Conservation (phyloP, 495 filamentous ascomycete genomes). For the Cenococcum geophilum region DNA sequence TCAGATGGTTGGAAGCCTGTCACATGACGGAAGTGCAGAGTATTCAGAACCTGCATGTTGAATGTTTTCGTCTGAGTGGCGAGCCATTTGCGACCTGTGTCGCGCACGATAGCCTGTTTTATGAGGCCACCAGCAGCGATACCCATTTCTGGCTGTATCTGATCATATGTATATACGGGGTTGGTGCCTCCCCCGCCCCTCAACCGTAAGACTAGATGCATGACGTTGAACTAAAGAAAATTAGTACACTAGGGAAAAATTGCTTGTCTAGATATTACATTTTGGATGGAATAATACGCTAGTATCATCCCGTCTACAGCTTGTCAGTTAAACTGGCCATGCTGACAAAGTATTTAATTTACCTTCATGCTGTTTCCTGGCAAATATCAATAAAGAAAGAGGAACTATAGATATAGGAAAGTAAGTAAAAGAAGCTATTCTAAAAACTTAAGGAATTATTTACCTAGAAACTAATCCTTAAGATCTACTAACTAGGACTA, state of each 20-base stretch:
- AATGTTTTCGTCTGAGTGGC: conserved; percentile 16
- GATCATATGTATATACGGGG: neutral
- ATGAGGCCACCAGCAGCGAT: conserved; percentile 31
- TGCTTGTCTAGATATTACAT: neutral
- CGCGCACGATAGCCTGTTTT: conserved; percentile 27
- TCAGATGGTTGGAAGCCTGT: conserved; percentile 24
- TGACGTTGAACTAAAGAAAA: conserved; percentile 94
- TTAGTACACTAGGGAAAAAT: neutral
- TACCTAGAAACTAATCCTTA: too few species aligned
- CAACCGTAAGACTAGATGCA: conserved; percentile 92
- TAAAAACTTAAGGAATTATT: too few species aligned
- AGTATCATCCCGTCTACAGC: conserved; percentile 77
- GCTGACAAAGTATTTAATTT: neutral
- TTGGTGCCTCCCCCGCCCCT: conserved; percentile 58
- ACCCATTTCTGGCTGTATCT: conserved; percentile 15
- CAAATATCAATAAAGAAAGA: conserved; percentile 62
- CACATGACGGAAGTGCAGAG: conserved; percentile 16
- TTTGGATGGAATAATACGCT: conserved; percentile 82
- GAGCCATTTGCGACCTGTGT: conserved; percentile 21
- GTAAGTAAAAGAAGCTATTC: too few species aligned
- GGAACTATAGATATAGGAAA: too few species aligned
- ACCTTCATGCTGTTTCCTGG: conserved; percentile 92
- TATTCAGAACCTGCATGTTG: conserved; percentile 33
- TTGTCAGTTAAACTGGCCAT: neutral
- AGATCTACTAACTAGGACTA: too few species aligned